phyloP scores from a whole-genome alignment of 2,329 filamentous ascomycete species.

The Coniochaeta hoffmannii region DNA sequence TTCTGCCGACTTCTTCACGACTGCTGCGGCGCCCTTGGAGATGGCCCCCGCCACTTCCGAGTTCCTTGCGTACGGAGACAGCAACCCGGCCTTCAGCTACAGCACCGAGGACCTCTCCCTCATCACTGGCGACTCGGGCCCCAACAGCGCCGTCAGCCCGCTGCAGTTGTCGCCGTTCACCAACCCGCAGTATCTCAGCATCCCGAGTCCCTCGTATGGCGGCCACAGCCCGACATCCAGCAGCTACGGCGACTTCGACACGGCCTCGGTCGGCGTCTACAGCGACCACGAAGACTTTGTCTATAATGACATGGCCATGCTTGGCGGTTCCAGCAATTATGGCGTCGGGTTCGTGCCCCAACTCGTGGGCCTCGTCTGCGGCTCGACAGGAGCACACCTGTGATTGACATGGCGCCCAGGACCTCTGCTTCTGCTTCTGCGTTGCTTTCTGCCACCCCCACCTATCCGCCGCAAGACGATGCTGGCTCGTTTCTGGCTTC shows the following conservation, averaged over 20 bases:
- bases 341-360: conserved; percentile 56
- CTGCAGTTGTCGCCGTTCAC: conserved; percentile 47
- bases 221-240: conserved; percentile 57
- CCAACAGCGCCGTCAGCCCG: conserved; percentile 43
- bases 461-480: conserved; percentile 36
- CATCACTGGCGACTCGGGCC: conserved; percentile 37
- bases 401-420: conserved; percentile 51
- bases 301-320: conserved; percentile 39
- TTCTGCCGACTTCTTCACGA: conserved; percentile 42
- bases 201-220: conserved; percentile 54
- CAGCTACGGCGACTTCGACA: conserved; percentile 43
- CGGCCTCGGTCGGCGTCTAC: conserved; percentile 32
- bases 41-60: conserved; percentile 31
- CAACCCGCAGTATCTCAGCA: conserved; percentile 51
- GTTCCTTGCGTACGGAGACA: conserved; percentile 44
- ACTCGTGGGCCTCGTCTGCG: conserved; percentile 34
- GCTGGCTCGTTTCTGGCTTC: conserved; percentile 21
- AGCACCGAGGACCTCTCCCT: conserved; percentile 48
- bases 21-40: conserved; percentile 23
- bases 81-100: conserved; percentile 56
- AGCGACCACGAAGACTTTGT: conserved; percentile 54
- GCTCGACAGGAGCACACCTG: conserved; percentile 29
- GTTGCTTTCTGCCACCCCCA: conserved; percentile 32
- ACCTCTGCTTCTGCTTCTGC: conserved; percentile 29
- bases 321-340: conserved; percentile 39